Conservation (phyloP, 2,329 filamentous ascomycete species). For the Fusarium luffae region DNA sequence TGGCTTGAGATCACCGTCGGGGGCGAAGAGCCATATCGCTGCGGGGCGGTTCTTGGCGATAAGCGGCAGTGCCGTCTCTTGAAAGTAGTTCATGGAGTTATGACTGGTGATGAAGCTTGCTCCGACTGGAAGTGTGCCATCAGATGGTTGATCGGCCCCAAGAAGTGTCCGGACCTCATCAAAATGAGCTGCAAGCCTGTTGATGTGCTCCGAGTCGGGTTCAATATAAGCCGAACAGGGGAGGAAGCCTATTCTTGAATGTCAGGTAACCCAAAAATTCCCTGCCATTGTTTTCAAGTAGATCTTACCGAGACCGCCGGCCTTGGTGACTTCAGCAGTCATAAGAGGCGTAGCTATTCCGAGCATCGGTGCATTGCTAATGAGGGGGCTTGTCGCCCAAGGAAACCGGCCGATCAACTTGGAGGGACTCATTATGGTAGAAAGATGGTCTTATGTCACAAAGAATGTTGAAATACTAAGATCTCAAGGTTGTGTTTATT, state of each 20-base stretch:
- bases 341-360: conserved; percentile 49
- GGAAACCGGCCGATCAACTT: conserved; percentile 47
- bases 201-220: conserved; percentile 47
- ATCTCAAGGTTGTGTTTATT: background rate
- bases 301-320: conserved; percentile 52
- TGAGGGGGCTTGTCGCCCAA: conserved; percentile 46
- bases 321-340: conserved; percentile 53
- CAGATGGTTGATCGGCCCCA: conserved; percentile 35
- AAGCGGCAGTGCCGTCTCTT: conserved; percentile 59
- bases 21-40: conserved; percentile 76
- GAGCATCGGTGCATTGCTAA: conserved; percentile 54
- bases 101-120: conserved; percentile 67
- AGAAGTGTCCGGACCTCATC: conserved; percentile 46
- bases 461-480: background rate
- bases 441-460: background rate
- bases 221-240: conserved; percentile 48
- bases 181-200: conserved; percentile 49
- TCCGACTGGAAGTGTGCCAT: conserved; percentile 67
- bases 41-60: conserved; percentile 64
- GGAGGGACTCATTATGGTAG: conserved; percentile 40
- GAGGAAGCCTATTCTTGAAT: conserved; percentile 49
- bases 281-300: background rate
- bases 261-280: background rate
- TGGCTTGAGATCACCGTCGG: conserved; percentile 56
- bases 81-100: conserved; percentile 53